Percentiles rank a stretch among this genome's conserved stretches.
Evolutionary conservation across 495 filamentous ascomycete genomes (phyloP).

Genomic region (Neurospora pannonica): DNA sequence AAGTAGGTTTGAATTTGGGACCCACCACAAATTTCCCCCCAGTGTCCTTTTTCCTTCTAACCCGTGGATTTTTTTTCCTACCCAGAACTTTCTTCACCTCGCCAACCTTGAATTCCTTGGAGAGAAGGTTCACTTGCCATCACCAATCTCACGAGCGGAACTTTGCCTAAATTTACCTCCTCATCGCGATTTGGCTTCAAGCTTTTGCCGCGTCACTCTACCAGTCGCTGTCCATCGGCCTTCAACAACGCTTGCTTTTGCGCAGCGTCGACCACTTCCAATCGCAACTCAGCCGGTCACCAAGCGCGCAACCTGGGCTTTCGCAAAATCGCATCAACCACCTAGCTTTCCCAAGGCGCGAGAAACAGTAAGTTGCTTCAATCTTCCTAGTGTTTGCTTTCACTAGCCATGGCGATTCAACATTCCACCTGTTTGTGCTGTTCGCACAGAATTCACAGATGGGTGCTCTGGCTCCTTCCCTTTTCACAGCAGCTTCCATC

Average conservation of each 20-base stretch:
- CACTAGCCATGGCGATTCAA: background rate
- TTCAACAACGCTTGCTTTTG: background rate
- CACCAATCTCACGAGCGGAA: background rate
- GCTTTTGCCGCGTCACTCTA: background rate
- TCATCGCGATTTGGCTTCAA: background rate
- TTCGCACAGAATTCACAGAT: background rate
- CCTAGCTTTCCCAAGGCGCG: background rate
- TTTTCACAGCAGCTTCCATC: background rate
- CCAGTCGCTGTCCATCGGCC: background rate
- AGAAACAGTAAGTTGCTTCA: background rate
- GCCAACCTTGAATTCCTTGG: background rate
- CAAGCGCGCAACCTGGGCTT: background rate
- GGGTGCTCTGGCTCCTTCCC: background rate
- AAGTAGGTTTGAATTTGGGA: background rate
- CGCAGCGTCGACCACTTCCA: background rate
- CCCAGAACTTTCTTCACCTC: background rate
- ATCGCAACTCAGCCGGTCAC: background rate
- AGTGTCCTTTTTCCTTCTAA: background rate
- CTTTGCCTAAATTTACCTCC: background rate
- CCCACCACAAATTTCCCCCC: background rate
- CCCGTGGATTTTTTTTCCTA: background rate
- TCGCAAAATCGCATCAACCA: background rate
- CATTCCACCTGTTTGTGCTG: background rate
- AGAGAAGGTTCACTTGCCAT: background rate
- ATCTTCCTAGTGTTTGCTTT: background rate